Percentiles rank a stretch among this genome's conserved stretches.
These are phyloP conservation scores for Fusarium verticillioides DNA, from an alignment of 2,329 filamentous ascomycete genomes.

Conservation along the genomic window DNA sequence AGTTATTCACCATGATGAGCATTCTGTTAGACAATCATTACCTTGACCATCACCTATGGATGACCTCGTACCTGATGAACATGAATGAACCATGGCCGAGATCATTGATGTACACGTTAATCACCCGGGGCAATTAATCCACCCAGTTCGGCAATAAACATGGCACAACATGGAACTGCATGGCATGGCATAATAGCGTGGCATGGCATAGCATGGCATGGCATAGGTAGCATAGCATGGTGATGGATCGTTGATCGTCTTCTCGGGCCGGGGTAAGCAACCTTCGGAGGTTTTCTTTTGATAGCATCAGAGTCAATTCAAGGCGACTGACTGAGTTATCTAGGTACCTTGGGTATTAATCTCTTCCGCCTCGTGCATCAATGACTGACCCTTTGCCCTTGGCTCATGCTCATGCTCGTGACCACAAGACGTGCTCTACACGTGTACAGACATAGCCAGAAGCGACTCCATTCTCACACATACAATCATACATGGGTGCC, in stretches of 20 bases:
- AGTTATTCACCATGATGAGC: background rate
- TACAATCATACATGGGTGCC: constrained; percentile 14
- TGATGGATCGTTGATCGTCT: constrained; percentile 31
- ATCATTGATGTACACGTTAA: constrained; percentile 11
- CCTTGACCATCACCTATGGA: constrained; percentile 5
- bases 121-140: constrained; percentile 24
- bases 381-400: background rate
- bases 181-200: background rate
- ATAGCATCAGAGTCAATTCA: background rate
- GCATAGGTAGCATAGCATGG: constrained; percentile 2
- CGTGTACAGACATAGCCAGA: constrained; percentile 16
- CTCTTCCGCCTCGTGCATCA: constrained; percentile 5
- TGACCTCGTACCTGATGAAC: constrained; percentile 27
- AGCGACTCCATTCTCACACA: constrained; percentile 15
- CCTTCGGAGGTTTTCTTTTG: constrained; percentile 37
- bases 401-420: constrained; percentile 3
- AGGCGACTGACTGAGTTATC: background rate
- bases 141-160: constrained; percentile 17
- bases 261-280: constrained; percentile 20
- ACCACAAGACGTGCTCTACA: constrained; percentile 19
- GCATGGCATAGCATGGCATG: background rate
- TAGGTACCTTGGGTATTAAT: background rate
- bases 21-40: constrained; percentile 13
- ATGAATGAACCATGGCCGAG: constrained; percentile 8
- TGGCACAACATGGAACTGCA: background rate